Evolutionary conservation across 2,329 filamentous ascomycete species (phyloP), one percentile per base, ranked within the genome.

Genomic region (Rutstroemia sp.): DNA sequence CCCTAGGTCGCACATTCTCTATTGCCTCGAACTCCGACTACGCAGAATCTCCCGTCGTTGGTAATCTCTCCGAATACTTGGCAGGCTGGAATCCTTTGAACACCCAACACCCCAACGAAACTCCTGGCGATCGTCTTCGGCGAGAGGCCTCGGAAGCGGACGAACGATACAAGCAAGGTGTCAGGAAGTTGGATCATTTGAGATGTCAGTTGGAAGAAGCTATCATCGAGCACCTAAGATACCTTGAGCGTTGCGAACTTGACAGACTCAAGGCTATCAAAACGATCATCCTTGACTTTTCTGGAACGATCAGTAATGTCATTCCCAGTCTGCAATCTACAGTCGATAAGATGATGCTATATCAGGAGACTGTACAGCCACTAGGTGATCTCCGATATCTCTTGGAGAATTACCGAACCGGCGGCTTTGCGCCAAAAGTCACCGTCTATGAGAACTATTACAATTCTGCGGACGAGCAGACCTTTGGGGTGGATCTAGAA

Each of bases 391-490:
- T 99, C 64, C 83, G 94, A 61, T 99, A 97, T 71, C 80, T 99
- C 59, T 79, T 99, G 47, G 94, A 99, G 75, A 99, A 92, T 70
- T 99, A 99, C 74, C 87, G 92, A 61, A 99, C 94, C 6, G 94
- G 94, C 61, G 89, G 86, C 63, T 99, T 95, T 70, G 83, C 90
- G 52, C 94, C 94, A 8, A 92, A 83, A 67, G 92, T 97, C 27
- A 85, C 91, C 48, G 87, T 90, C 3, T 99, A 99, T 72, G 94
- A 99, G 74, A 99, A 97, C 72, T 99, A 99, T 75, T 99, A 99
- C 77, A 96, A 96, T 73, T 91, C 89, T 63, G 91, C 96, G 23
- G 94, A 96, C 71, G 92, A 96, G 69, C 92, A 97, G 79, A 96
- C 90, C 0, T 99, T 97, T 70, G 94, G 95, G 63, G 91, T 99